A percentile compares a stretch with the other conserved stretches of the same genome.
Evolutionary conservation across 2,329 filamentous ascomycete species (phyloP).

Genomic region (Fusarium graminum): DNA sequence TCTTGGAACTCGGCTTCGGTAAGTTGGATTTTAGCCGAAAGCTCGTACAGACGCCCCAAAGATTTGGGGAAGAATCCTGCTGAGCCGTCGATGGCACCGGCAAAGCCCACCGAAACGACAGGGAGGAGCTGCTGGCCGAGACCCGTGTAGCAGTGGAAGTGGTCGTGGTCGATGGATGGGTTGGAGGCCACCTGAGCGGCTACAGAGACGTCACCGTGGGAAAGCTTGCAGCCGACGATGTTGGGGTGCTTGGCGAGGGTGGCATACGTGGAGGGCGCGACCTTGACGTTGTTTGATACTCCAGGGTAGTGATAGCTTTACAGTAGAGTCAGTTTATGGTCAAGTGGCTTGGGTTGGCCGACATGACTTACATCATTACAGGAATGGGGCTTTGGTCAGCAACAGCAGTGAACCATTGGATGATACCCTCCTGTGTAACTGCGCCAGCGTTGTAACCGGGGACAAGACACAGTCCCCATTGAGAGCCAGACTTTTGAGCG

Average conservation of each 20-base stretch:
- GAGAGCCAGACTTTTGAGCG: conserved; percentile 68
- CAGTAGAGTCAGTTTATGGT: neutral
- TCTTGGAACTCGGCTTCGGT: conserved; percentile 61
- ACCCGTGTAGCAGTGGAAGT: conserved; percentile 73
- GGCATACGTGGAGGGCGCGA: conserved; percentile 69
- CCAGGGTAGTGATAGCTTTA: conserved; percentile 73
- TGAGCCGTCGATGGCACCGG: conserved; percentile 72
- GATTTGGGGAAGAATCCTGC: conserved; percentile 74
- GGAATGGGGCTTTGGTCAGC: conserved; percentile 70
- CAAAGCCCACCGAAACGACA: conserved; percentile 68
- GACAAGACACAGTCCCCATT: conserved; percentile 70
- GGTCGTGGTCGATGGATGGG: conserved; percentile 68
- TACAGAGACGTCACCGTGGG: conserved; percentile 74
- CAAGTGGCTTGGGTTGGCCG: neutral
- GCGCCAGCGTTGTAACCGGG: conserved; percentile 71
- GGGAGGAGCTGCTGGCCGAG: conserved; percentile 75
- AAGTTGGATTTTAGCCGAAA: conserved; percentile 52
- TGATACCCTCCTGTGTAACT: conserved; percentile 67
- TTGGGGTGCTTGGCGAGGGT: conserved; percentile 71
- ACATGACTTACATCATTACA: conserved; percentile 65
- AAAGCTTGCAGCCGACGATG: conserved; percentile 78
- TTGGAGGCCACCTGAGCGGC: conserved; percentile 71
- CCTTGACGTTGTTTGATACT: conserved; percentile 73
- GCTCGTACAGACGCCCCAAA: conserved; percentile 68
- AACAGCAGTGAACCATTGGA: conserved; percentile 69